Conservation (phyloP, 176 grass and related monocot species). For the Raddia guianensis region DNA sequence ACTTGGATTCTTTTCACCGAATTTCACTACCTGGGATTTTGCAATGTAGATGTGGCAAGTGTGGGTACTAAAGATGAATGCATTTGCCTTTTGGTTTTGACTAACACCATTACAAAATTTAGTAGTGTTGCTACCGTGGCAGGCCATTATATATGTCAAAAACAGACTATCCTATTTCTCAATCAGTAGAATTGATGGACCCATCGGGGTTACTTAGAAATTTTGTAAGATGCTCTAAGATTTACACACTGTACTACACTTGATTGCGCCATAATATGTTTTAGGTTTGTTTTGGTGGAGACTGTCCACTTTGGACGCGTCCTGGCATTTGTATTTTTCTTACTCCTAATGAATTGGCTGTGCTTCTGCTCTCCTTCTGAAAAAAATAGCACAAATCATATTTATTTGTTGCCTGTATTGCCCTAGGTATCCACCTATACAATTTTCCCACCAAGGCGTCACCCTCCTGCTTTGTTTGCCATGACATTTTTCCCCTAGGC, state of each 20-base stretch:
- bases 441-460: too few relatives aligned
- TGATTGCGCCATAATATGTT: neutral
- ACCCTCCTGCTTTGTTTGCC: too few relatives aligned
- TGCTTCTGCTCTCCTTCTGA: too few relatives aligned
- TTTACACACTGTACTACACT: neutral
- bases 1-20: neutral
- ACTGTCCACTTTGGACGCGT: too few relatives aligned
- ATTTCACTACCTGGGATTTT: neutral
- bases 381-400: too few relatives aligned
- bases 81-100: neutral
- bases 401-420: neutral
- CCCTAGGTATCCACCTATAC: too few relatives aligned
- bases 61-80: neutral
- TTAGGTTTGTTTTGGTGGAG: too few relatives aligned
- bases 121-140: neutral
- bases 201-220: neutral
- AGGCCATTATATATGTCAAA: too few relatives aligned
- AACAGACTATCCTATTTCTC: neutral
- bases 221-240: neutral
- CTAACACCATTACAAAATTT: neutral
- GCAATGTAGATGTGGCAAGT: neutral
- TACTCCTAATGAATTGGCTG: too few relatives aligned
- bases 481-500: too few relatives aligned
- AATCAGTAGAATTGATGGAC: neutral
- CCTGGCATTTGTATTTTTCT: too few relatives aligned